A percentile compares a stretch with the other conserved stretches of the same genome.
Conservation (phyloP, 2,329 filamentous ascomycete genomes). For the Shiraia sp. region DNA sequence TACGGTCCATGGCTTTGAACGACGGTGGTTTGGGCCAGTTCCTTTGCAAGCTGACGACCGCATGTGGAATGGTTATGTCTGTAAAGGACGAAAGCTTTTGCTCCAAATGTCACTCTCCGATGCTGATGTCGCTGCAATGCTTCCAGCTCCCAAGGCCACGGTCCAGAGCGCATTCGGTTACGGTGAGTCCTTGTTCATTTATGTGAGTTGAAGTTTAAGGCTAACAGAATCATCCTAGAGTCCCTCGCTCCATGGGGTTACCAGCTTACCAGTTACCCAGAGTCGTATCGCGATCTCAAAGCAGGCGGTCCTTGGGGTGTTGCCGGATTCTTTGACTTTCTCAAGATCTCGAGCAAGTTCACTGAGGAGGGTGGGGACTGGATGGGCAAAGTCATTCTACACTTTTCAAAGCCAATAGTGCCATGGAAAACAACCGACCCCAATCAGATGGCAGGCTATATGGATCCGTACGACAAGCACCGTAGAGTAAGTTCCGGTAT, state of each 20-base stretch:
- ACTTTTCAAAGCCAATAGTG: background rate
- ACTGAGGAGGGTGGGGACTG: conserved; percentile 1
- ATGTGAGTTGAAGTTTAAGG: background rate
- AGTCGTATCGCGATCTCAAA: background rate
- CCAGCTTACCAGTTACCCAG: background rate
- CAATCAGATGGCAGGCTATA: background rate
- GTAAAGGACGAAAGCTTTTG: conserved; percentile 4
- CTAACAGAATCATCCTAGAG: background rate
- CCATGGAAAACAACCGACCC: background rate
- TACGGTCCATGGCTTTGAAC: too few species aligned
- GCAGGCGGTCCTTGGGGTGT: conserved; percentile 1
- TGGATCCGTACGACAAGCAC: background rate
- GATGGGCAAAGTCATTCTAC: background rate
- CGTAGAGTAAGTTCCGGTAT: too few species aligned
- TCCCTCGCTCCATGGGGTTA: background rate
- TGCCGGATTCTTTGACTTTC: background rate
- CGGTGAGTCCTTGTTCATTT: background rate
- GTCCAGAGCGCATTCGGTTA: background rate
- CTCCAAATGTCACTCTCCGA: conserved; percentile 2
- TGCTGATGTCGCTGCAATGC: conserved; percentile 1
- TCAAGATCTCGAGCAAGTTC: conserved; percentile 1
- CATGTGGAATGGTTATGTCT: background rate
- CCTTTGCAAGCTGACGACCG: background rate
- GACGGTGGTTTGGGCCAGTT: too few species aligned
- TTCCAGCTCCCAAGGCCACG: conserved; percentile 1